Percentiles rank a stretch among this genome's conserved stretches.
Conservation (phyloP, 352 stramenopile species). For the Hyaloperonospora brassicae region DNA sequence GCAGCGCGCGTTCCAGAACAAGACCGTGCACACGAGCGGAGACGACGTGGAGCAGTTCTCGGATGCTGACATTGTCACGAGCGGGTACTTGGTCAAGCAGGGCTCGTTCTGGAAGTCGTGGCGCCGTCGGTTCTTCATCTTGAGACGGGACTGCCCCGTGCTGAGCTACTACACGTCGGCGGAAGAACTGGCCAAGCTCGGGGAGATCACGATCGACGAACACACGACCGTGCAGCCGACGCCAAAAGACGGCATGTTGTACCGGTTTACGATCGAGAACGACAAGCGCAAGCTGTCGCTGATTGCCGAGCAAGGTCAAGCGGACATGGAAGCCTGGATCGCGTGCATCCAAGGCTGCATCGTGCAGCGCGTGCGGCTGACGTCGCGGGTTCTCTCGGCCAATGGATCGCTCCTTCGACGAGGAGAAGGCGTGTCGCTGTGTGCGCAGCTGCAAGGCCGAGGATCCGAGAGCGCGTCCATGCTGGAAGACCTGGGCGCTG, state of each 20-base stretch:
- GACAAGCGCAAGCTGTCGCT: slow-evolving; percentile 59
- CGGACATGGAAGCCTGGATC: slow-evolving; percentile 59
- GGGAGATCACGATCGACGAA: slow-evolving; percentile 68
- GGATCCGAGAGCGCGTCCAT: slow-evolving; percentile 34
- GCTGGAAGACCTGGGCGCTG: slow-evolving; percentile 30
- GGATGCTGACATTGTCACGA: slow-evolving; percentile 72
- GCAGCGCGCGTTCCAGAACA: slow-evolving; percentile 66
- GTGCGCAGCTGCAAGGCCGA: slow-evolving; percentile 22
- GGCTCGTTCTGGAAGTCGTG: slow-evolving; percentile 86
- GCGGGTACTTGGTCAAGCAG: slow-evolving; percentile 76
- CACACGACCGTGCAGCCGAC: slow-evolving; percentile 41
- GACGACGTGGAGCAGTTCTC: slow-evolving; percentile 83
- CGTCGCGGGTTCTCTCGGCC: slow-evolving; percentile 15
- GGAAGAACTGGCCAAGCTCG: slow-evolving; percentile 70
- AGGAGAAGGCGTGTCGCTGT: slow-evolving; percentile 30
- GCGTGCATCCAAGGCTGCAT: slow-evolving; percentile 50
- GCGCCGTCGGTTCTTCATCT: slow-evolving; percentile 75
- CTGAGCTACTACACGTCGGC: slow-evolving; percentile 77
- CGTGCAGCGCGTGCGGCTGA: slow-evolving; percentile 20
- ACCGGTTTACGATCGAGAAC: slow-evolving; percentile 65
- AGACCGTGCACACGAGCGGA: slow-evolving; percentile 61
- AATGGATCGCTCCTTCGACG: slow-evolving; percentile 32
- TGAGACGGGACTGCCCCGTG: slow-evolving; percentile 62
- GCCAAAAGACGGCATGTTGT: slow-evolving; percentile 49
- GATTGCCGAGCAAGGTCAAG: slow-evolving; percentile 48